Conservation (phyloP, 176 grass and related monocot genomes). For the Zea mays region Zm-B73-REFERENCE-NAM-5.0 NC_050103.1:175552001-175552500, state of each 20-base stretch:
- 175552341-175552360: background rate
- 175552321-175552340: constrained; percentile 2
- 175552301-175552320: constrained; percentile 93
- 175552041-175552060: constrained; percentile 5
- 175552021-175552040: background rate
- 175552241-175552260: constrained; percentile 65
- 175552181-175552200: constrained; percentile 52
- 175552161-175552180: constrained; percentile 55
- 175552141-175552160: background rate
- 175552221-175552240: constrained; percentile 72
- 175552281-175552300: constrained; percentile 87
- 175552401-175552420: background rate
- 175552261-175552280: constrained; percentile 60
- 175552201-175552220: constrained; percentile 70
- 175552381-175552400: background rate
- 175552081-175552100: constrained; percentile 50
- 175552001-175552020: background rate
- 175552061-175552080: constrained; percentile 21
- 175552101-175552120: constrained; percentile 11
- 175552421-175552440: too few relatives aligned
- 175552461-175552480: too few relatives aligned
- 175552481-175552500: too few relatives aligned
- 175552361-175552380: background rate
- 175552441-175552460: too few relatives aligned
- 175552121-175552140: constrained; percentile 9